Conservation (phyloP, 805 yeast species). For the Sungouiozyma ichnusensis region DNA sequence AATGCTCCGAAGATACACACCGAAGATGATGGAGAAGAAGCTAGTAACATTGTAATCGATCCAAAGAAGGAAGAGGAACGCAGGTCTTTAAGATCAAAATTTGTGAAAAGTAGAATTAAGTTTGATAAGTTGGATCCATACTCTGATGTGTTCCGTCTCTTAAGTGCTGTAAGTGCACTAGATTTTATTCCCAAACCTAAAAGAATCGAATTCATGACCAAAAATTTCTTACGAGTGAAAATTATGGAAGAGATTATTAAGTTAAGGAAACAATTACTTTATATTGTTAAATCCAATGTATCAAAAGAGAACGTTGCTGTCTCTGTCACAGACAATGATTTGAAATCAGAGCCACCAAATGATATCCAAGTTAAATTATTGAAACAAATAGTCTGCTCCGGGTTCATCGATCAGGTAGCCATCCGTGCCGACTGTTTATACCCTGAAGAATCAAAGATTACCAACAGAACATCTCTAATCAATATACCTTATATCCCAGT, state of each 20-base stretch:
- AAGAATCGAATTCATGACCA: slow-evolving; percentile 39
- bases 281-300: slow-evolving; percentile 60
- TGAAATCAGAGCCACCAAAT: slow-evolving; percentile 57
- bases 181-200: slow-evolving; percentile 55
- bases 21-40: slow-evolving; percentile 17
- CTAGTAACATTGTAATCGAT: slow-evolving; percentile 22
- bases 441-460: slow-evolving; percentile 48
- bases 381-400: slow-evolving; percentile 88
- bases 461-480: slow-evolving; percentile 47
- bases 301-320: slow-evolving; percentile 50
- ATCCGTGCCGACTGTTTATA: slow-evolving; percentile 64
- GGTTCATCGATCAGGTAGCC: slow-evolving; percentile 85
- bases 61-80: slow-evolving; percentile 30
- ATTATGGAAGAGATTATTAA: slow-evolving; percentile 77
- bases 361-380: slow-evolving; percentile 62
- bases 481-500: slow-evolving; percentile 59
- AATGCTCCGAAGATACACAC: slow-evolving; percentile 9
- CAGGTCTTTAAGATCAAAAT: slow-evolving; percentile 39
- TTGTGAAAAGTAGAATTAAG: slow-evolving; percentile 44
- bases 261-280: slow-evolving; percentile 67
- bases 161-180: slow-evolving; percentile 79
- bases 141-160: slow-evolving; percentile 64
- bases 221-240: slow-evolving; percentile 66
- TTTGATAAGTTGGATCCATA: slow-evolving; percentile 60
- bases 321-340: slow-evolving; percentile 32